Percentiles rank a stretch among this genome's conserved stretches.
phyloP scores from a whole-genome alignment of 768 basidiomycete species.

The Piloderma croceum region DNA sequence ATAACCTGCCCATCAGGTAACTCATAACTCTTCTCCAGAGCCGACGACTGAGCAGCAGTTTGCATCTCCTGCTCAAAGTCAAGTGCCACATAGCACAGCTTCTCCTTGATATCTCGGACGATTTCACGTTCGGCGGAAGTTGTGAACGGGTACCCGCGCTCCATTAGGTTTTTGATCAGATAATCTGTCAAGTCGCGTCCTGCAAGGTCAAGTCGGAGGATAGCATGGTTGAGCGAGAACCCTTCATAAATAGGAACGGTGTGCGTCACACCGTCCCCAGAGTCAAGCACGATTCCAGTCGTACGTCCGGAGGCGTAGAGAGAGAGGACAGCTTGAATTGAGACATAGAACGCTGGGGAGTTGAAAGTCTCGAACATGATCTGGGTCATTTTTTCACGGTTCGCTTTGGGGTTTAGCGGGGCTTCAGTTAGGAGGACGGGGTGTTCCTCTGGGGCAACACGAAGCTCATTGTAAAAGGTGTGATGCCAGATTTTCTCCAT shows the following conservation, averaged over 20 bases:
- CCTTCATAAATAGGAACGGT: conserved; percentile 96
- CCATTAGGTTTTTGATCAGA: conserved; percentile 79
- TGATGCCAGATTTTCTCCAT: conserved; percentile 99
- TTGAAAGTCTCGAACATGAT: conserved; percentile 82
- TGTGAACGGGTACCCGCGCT: conserved; percentile 92
- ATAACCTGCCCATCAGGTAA: conserved; percentile 92
- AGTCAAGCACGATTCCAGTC: conserved; percentile 92
- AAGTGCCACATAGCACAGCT: conserved; percentile 89
- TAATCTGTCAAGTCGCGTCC: conserved; percentile 88
- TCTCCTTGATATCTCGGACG: conserved; percentile 93
- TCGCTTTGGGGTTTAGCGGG: conserved; percentile 63
- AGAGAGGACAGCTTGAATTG: conserved; percentile 69
- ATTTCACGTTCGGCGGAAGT: conserved; percentile 93
- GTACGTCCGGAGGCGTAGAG: conserved; percentile 93
- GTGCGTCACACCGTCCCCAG: conserved; percentile 94
- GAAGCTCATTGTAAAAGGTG: conserved; percentile 85
- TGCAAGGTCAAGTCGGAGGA: conserved; percentile 86
- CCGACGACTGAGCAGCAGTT: conserved; percentile 83
- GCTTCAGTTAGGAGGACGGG: conserved; percentile 69
- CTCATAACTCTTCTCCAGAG: conserved; percentile 91
- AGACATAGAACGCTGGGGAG: conserved; percentile 68
- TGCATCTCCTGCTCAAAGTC: conserved; percentile 93
- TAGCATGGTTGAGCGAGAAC: conserved; percentile 88
- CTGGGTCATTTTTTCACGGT: conserved; percentile 72
- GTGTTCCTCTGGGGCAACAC: conserved; percentile 74